phyloP scores from a whole-genome alignment of 1,284 basidiomycete genomes.

The Malassezia pachydermatis region DNA sequence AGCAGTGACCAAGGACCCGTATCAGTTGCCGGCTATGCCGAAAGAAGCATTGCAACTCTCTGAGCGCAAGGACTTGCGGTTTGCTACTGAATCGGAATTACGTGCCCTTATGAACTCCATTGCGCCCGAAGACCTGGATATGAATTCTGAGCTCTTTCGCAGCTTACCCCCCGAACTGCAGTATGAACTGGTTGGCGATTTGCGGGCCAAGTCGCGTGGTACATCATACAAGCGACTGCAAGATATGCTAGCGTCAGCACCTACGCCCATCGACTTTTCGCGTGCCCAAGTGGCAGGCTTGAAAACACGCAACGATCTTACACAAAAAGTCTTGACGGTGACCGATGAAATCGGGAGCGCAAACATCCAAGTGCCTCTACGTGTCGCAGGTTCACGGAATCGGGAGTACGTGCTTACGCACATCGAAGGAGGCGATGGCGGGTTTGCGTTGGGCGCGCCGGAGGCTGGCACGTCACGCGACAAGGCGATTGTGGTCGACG shows the following conservation, averaged over 20 bases:
- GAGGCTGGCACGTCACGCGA: slow-evolving; percentile 62
- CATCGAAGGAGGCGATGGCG: slow-evolving; percentile 69
- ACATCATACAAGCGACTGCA: slow-evolving; percentile 83
- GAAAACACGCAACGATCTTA: slow-evolving; percentile 76
- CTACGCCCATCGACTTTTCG: slow-evolving; percentile 85
- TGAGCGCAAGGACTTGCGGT: slow-evolving; percentile 37
- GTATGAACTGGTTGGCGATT: slow-evolving; percentile 94
- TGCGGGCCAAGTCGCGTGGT: slow-evolving; percentile 82
- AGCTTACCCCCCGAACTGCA: slow-evolving; percentile 89
- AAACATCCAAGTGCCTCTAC: slow-evolving; percentile 70
- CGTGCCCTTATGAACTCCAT: slow-evolving; percentile 37
- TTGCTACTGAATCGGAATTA: slow-evolving; percentile 43
- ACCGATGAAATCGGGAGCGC: slow-evolving; percentile 85
- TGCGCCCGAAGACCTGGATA: slow-evolving; percentile 42
- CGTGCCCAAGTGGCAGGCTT: slow-evolving; percentile 70
- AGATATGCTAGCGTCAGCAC: slow-evolving; percentile 71
- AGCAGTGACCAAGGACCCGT: slow-evolving; percentile 33
- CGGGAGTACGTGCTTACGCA: slow-evolving; percentile 85
- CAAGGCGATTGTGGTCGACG: slow-evolving; percentile 70
- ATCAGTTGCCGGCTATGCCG: slow-evolving; percentile 40
- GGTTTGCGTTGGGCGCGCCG: slow-evolving; percentile 83
- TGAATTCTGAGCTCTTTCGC: slow-evolving; percentile 55
- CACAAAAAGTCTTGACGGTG: slow-evolving; percentile 85
- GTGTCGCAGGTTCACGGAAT: slow-evolving; percentile 88
- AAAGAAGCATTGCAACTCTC: slow-evolving; percentile 23